Evolutionary conservation across 169 alveolate genomes (phyloP).

Genomic region (Perkinsus marinus): DNA sequence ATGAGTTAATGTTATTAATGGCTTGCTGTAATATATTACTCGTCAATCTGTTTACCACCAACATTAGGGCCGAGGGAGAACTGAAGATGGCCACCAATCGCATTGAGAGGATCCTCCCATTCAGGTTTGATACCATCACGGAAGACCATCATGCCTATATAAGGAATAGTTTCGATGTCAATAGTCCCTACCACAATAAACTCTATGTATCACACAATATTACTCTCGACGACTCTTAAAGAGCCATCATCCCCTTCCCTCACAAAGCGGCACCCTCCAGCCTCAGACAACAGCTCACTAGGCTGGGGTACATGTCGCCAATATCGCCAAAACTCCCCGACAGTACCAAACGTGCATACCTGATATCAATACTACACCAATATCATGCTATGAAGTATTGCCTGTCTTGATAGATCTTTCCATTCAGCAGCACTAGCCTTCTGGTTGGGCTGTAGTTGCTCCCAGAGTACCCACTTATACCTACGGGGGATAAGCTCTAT

Average conservation of each 20-base stretch:
- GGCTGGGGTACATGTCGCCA: slow-evolving; percentile 61
- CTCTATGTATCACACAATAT: neutral
- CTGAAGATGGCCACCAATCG: slow-evolving; percentile 53
- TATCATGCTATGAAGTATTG: neutral
- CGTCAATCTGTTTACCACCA: slow-evolving; percentile 33
- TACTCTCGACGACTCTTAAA: slow-evolving; percentile 11
- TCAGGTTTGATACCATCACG: slow-evolving; percentile 46
- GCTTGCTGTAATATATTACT: slow-evolving; percentile 1
- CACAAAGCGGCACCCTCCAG: slow-evolving; percentile 13
- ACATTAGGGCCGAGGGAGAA: slow-evolving; percentile 1
- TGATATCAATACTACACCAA: neutral
- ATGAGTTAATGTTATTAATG: neutral
- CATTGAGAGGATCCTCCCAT: slow-evolving; percentile 59
- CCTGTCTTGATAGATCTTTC: neutral
- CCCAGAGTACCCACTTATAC: neutral
- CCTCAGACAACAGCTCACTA: slow-evolving; percentile 42
- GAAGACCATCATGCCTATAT: neutral
- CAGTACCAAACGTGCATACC: slow-evolving; percentile 5
- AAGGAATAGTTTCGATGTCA: neutral
- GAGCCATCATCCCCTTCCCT: slow-evolving; percentile 20
- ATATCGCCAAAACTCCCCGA: slow-evolving; percentile 47
- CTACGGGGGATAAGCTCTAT: neutral
- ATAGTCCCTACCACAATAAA: too few relatives aligned
- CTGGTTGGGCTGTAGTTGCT: neutral
- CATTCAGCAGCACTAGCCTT: neutral